A percentile compares a stretch with the other conserved stretches of the same genome.
phyloP scores from a whole-genome alignment of 2,329 filamentous ascomycete genomes.

The Bipolaris cookei region DNA sequence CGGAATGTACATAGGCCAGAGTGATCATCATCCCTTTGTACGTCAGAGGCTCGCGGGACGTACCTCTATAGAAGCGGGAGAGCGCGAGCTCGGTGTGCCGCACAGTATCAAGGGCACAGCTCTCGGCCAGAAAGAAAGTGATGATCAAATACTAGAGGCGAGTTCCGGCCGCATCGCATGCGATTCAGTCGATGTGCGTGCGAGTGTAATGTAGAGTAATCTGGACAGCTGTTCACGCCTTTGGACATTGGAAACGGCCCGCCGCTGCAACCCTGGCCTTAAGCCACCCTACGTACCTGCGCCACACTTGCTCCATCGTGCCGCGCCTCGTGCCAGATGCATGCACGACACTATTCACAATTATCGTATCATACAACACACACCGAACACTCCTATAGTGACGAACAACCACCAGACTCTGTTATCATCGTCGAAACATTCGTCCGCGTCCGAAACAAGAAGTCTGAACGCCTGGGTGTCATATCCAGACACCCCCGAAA shows the following conservation, averaged over 20 bases:
- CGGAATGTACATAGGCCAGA: constrained; percentile 12
- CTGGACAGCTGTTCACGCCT: constrained; percentile 41
- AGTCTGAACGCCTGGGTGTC: constrained; percentile 23
- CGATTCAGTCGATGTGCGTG: constrained; percentile 13
- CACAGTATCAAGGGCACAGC: constrained; percentile 8
- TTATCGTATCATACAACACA: neutral
- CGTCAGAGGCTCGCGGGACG: constrained; percentile 22
- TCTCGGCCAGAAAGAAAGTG: constrained; percentile 16
- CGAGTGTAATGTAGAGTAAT: constrained; percentile 16
- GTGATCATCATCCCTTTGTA: constrained; percentile 34
- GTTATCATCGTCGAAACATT: neutral
- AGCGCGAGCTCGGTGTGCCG: constrained; percentile 19
- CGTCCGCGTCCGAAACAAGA: constrained; percentile 12
- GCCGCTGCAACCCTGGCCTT: constrained; percentile 15
- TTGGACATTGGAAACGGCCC: constrained; percentile 16
- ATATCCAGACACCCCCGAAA: constrained; percentile 19
- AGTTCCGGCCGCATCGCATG: constrained; percentile 29
- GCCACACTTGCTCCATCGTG: constrained; percentile 10
- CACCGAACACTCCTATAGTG: neutral
- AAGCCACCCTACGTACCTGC: constrained; percentile 11
- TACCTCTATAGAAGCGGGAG: constrained; percentile 46
- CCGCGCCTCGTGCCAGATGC: constrained; percentile 10
- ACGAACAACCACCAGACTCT: neutral
- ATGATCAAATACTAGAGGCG: constrained; percentile 32
- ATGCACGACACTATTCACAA: constrained; percentile 5